Conservation (phyloP, 192 early-diverging fungal genomes). For the Coemansia sp. region DNA sequence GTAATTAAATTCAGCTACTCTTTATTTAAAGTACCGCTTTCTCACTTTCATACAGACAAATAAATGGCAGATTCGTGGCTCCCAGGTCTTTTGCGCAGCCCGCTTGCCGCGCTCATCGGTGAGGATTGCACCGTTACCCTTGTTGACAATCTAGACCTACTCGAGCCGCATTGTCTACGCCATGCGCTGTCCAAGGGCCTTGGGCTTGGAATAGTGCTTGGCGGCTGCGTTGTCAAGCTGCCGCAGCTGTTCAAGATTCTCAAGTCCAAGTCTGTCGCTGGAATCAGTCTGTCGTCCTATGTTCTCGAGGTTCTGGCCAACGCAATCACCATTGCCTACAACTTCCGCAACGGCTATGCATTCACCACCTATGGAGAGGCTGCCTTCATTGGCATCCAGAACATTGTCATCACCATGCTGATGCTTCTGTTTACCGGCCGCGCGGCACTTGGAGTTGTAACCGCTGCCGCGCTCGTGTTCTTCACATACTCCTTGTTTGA, state of each 20-base stretch:
- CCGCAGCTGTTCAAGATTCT: constrained; percentile 95
- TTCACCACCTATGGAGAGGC: constrained; percentile 88
- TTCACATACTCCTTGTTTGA: constrained; percentile 59
- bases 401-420: constrained; percentile 70
- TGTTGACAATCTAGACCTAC: constrained; percentile 68
- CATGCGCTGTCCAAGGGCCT: constrained; percentile 85
- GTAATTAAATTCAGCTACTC: background rate
- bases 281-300: constrained; percentile 77
- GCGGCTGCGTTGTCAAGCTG: constrained; percentile 90
- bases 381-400: constrained; percentile 81
- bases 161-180: constrained; percentile 73
- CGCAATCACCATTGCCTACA: constrained; percentile 80
- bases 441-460: constrained; percentile 21
- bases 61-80: constrained; percentile 50
- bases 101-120: constrained; percentile 72
- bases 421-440: constrained; percentile 61
- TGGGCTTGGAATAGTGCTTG: constrained; percentile 90
- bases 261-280: constrained; percentile 63
- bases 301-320: constrained; percentile 81
- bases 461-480: constrained; percentile 40
- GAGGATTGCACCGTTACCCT: constrained; percentile 72
- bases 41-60: background rate
- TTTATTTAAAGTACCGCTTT: background rate
- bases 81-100: constrained; percentile 62
- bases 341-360: constrained; percentile 75